Evolutionary conservation across 257 asterid species (phyloP).

Genomic region (Verbascum thapsus): DNA sequence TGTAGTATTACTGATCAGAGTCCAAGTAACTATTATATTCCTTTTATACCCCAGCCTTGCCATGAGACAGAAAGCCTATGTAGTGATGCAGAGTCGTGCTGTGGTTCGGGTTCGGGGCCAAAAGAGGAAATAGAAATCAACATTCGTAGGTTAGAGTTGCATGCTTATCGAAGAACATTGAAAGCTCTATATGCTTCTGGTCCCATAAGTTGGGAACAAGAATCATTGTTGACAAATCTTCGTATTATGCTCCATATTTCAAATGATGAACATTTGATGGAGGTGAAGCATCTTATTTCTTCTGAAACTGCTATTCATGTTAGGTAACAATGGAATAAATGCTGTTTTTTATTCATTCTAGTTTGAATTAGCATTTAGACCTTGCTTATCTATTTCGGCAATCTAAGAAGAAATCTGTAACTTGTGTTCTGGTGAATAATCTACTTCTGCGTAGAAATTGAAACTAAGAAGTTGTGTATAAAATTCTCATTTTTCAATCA

Average conservation of each 20-base stretch:
- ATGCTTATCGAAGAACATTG: slow-evolving; percentile 77
- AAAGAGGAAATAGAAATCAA: slow-evolving; percentile 57
- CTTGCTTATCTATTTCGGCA: slow-evolving; percentile 27
- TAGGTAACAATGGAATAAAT: slow-evolving; percentile 39
- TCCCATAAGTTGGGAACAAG: slow-evolving; percentile 94
- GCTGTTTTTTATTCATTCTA: slow-evolving; percentile 22
- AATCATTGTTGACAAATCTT: slow-evolving; percentile 78
- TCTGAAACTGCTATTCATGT: slow-evolving; percentile 45
- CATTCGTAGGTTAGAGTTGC: slow-evolving; percentile 76
- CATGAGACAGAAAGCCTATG: slow-evolving; percentile 44
- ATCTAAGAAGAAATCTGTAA: slow-evolving; percentile 53
- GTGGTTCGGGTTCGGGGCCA: slow-evolving; percentile 43
- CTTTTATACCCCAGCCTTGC: slow-evolving; percentile 34
- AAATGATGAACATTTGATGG: slow-evolving; percentile 90
- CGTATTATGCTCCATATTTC: slow-evolving; percentile 82
- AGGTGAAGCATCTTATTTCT: slow-evolving; percentile 72
- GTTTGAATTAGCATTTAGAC: slow-evolving; percentile 27
- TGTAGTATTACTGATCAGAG: slow-evolving; percentile 60
- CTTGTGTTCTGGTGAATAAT: slow-evolving; percentile 30
- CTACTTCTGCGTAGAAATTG: slow-evolving; percentile 39
- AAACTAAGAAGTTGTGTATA: slow-evolving; percentile 40
- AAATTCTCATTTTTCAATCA: slow-evolving; percentile 31
- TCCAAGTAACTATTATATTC: slow-evolving; percentile 39
- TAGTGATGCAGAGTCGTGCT: slow-evolving; percentile 72
- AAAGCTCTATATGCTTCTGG: slow-evolving; percentile 80